Percentiles rank a stretch among this genome's conserved stretches.
These are phyloP conservation scores for Candida sanyiensis DNA, from an alignment of 805 yeast species.

Conservation along the genomic window DNA sequence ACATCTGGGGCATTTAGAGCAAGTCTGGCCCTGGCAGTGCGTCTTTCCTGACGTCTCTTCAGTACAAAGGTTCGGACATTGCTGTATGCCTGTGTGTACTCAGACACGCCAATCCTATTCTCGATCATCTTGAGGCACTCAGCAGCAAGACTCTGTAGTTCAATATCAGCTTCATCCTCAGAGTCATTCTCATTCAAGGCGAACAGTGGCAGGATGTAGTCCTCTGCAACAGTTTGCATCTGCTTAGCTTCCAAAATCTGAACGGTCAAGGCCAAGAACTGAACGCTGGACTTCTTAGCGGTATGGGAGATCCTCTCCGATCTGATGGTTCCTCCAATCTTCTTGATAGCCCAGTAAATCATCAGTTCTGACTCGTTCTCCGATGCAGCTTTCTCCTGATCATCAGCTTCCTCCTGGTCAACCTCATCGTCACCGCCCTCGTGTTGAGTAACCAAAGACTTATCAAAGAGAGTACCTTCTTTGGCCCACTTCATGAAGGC, in stretches of 20 bases:
- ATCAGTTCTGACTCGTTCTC: conserved; percentile 27
- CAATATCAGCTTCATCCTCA: conserved; percentile 42
- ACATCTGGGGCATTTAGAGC: conserved; percentile 75
- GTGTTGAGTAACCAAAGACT: conserved; percentile 16
- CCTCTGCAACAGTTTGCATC: conserved; percentile 39
- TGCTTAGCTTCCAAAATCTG: conserved; percentile 43
- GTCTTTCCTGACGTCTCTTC: conserved; percentile 68
- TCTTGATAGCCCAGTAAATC: conserved; percentile 56
- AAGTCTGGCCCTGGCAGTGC: conserved; percentile 66
- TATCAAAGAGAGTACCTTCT: conserved; percentile 31
- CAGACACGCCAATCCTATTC: conserved; percentile 62
- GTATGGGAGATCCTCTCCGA: conserved; percentile 55
- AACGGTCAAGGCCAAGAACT: conserved; percentile 58
- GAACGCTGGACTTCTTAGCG: conserved; percentile 63
- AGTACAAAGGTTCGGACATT: conserved; percentile 56
- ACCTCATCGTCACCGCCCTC: conserved; percentile 24
- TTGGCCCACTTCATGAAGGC: conserved; percentile 57
- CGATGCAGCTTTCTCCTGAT: conserved; percentile 19
- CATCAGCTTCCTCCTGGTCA: conserved; percentile 26
- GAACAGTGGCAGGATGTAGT: conserved; percentile 49
- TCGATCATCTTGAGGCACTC: conserved; percentile 70
- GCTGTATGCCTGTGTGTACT: conserved; percentile 55
- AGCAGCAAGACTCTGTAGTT: conserved; percentile 44
- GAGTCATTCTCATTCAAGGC: conserved; percentile 41
- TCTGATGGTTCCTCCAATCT: conserved; percentile 57